phyloP scores from a whole-genome alignment of 73 alveolate genomes.

The Tetrahymena elliotti region DNA sequence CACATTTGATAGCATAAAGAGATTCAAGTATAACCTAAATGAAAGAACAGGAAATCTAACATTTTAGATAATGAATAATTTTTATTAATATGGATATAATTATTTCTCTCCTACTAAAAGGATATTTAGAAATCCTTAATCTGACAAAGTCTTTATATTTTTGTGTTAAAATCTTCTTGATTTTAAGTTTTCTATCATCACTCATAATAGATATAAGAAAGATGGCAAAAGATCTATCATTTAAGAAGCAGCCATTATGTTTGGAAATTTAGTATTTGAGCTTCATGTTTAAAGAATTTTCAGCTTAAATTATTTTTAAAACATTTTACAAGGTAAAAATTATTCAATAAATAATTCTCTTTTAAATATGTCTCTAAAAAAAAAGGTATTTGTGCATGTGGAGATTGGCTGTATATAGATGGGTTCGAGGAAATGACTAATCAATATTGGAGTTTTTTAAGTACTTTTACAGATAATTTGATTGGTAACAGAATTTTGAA shows the following conservation, averaged over 20 bases:
- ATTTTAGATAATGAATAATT: background rate
- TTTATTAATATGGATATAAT: background rate
- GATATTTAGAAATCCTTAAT: background rate
- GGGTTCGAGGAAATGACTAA: background rate
- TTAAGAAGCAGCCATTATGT: background rate
- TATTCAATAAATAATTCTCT: background rate
- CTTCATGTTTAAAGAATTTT: background rate
- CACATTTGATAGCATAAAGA: background rate
- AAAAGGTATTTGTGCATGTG: background rate
- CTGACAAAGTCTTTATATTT: background rate
- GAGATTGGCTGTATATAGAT: background rate
- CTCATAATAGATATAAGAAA: background rate
- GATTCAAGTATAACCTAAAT: background rate
- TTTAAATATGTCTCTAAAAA: background rate
- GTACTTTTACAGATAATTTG: background rate
- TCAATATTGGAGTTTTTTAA: background rate
- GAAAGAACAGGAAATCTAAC: background rate
- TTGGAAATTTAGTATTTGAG: background rate
- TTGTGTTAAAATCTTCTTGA: background rate
- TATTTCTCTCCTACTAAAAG: background rate
- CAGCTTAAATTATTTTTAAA: background rate
- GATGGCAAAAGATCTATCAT: background rate
- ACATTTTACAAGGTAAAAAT: background rate
- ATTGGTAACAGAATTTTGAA: background rate
- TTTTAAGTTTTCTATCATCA: background rate